These are phyloP conservation scores for Phytopythium kandeliae DNA, from an alignment of 352 stramenopile genomes.

Conservation along the genomic window DNA sequence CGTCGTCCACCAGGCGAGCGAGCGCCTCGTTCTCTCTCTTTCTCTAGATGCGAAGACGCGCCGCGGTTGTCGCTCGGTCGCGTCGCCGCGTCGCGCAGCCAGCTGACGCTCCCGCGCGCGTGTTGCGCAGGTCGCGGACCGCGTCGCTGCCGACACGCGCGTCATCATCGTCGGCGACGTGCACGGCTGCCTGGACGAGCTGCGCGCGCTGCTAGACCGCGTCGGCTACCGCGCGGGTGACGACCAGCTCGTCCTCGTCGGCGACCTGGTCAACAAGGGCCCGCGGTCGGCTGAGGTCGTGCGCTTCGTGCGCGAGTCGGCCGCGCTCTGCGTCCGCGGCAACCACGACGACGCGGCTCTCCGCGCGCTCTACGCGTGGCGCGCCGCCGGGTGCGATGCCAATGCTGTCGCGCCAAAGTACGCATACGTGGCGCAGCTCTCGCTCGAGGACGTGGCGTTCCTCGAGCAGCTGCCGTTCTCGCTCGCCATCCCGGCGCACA, in stretches of 20 bases:
- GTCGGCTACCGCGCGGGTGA: constrained; percentile 36
- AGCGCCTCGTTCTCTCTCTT: not conserved
- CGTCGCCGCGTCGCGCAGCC: too few species aligned
- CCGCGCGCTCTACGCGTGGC: constrained; percentile 47
- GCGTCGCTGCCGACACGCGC: constrained; percentile 24
- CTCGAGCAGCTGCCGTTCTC: constrained; percentile 78
- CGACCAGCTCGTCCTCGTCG: constrained; percentile 85
- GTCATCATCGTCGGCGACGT: constrained; percentile 90
- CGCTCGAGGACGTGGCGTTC: constrained; percentile 51
- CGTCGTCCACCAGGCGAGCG: constrained; percentile 31
- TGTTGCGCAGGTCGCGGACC: constrained; percentile 8
- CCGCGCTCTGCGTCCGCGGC: constrained; percentile 57
- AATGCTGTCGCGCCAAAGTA: constrained; percentile 34
- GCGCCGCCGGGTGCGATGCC: not conserved
- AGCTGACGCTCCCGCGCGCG: too few species aligned
- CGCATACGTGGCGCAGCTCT: constrained; percentile 56
- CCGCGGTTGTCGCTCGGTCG: too few species aligned
- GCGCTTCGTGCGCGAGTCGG: constrained; percentile 48
- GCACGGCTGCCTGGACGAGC: constrained; percentile 88
- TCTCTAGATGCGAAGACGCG: too few species aligned
- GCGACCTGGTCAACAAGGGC: constrained; percentile 93
- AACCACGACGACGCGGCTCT: constrained; percentile 82
- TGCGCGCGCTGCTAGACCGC: constrained; percentile 48
- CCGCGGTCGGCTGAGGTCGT: constrained; percentile 77
- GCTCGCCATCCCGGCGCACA: constrained; percentile 50